A percentile compares a stretch with the other conserved stretches of the same genome.
Conservation (phyloP, 169 alveolate genomes). For the Plasmodium sp. region DNA sequence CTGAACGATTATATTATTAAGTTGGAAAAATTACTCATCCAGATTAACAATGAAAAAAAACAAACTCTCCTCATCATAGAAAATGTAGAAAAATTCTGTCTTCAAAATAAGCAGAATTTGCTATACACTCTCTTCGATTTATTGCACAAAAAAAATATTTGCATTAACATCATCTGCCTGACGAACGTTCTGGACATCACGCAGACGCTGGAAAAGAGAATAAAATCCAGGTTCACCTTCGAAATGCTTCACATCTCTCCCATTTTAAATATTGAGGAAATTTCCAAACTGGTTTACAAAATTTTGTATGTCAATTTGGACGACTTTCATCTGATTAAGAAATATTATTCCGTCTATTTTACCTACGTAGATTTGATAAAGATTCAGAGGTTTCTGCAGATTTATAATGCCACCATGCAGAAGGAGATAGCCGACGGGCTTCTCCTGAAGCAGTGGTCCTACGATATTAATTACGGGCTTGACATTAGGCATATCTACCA, state of each 20-base stretch:
- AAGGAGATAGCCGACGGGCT: constrained; percentile 49
- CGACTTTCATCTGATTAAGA: constrained; percentile 60
- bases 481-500: constrained; percentile 66
- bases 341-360: constrained; percentile 65
- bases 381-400: constrained; percentile 41
- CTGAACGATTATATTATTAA: constrained; percentile 56
- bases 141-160: constrained; percentile 71
- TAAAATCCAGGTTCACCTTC: constrained; percentile 82
- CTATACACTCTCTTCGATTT: constrained; percentile 79
- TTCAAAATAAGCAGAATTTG: constrained; percentile 77
- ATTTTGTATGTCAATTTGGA: constrained; percentile 63
- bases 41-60: constrained; percentile 53
- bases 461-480: constrained; percentile 56
- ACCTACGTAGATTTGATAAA: constrained; percentile 27
- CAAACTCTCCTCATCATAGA: constrained; percentile 79
- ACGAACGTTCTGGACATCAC: constrained; percentile 80
- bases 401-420: constrained; percentile 63
- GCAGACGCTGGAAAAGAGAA: constrained; percentile 84
- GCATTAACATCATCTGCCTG: constrained; percentile 75
- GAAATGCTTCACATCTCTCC: constrained; percentile 77
- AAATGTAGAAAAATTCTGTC: constrained; percentile 79
- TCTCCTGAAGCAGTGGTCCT: constrained; percentile 55
- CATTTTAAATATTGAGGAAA: constrained; percentile 45
- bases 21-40: constrained; percentile 70
- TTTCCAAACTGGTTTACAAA: constrained; percentile 51